Conservation (phyloP, 441 rosid species). For the Gossypium trilobum region DNA sequence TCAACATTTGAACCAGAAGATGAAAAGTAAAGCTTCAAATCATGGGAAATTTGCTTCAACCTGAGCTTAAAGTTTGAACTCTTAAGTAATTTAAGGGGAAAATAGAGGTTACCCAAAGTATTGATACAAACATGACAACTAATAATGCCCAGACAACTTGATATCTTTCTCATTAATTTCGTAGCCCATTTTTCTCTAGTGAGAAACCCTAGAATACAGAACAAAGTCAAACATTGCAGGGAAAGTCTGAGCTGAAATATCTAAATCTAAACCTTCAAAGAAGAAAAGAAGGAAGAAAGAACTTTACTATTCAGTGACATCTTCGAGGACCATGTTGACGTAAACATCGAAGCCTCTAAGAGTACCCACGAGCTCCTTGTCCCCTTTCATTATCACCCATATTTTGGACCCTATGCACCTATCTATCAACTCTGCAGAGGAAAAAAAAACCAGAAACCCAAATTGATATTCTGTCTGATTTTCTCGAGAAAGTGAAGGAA, state of each 20-base stretch:
- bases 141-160: background rate
- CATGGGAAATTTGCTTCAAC: background rate
- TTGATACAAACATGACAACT: background rate
- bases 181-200: background rate
- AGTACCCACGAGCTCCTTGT: conserved; percentile 90
- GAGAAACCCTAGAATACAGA: background rate
- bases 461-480: conserved; percentile 5
- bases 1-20: background rate
- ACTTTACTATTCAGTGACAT: conserved; percentile 65
- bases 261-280: background rate
- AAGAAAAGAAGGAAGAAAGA: background rate
- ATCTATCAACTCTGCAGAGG: conserved; percentile 72
- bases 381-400: conserved; percentile 97
- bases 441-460: background rate
- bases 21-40: background rate
- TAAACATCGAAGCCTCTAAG: conserved; percentile 77
- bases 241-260: background rate
- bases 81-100: background rate
- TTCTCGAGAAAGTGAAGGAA: background rate
- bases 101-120: background rate
- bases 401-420: conserved; percentile 88
- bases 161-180: background rate
- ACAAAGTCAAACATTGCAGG: background rate
- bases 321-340: conserved; percentile 95
- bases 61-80: background rate